These are phyloP conservation scores for Salisapilia sapeloensis DNA, from an alignment of 352 stramenopile species.

Conservation along the genomic window DNA sequence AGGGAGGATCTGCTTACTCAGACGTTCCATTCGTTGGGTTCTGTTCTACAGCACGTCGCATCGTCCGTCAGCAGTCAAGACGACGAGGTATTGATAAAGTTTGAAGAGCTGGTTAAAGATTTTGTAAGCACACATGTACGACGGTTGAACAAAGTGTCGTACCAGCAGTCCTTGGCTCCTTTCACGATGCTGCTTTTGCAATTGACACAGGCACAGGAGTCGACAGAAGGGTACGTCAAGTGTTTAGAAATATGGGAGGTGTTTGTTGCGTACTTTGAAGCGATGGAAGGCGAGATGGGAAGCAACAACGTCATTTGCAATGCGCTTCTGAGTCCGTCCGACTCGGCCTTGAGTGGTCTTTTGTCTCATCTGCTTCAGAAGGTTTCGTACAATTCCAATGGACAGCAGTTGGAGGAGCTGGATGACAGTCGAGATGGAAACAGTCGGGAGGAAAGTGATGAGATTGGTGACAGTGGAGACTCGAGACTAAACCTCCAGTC, in stretches of 20 bases:
- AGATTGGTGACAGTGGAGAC: conserved; percentile 20
- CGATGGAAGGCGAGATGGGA: conserved; percentile 49
- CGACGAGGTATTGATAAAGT: conserved; percentile 54
- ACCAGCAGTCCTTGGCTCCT: conserved; percentile 18
- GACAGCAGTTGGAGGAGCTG: conserved; percentile 41
- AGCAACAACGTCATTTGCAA: conserved; percentile 27
- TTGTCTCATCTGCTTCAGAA: conserved; percentile 68
- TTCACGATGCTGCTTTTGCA: conserved; percentile 41
- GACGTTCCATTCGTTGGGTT: conserved; percentile 27
- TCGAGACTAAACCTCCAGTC: conserved; percentile 24
- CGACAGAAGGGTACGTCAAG: conserved; percentile 58
- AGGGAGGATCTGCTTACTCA: conserved; percentile 32
- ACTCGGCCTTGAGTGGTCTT: conserved; percentile 45
- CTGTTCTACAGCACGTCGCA: conserved; percentile 25
- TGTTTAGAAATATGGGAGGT: conserved; percentile 71
- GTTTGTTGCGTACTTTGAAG: conserved; percentile 68
- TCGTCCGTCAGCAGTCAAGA: conserved; percentile 29
- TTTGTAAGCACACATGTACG: conserved; percentile 64
- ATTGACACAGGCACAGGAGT: conserved; percentile 52
- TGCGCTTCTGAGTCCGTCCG: conserved; percentile 38
- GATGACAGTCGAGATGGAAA: conserved; percentile 11
- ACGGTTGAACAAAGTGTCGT: conserved; percentile 39
- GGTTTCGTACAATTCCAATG: conserved; percentile 46
- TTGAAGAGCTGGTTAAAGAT: conserved; percentile 54
- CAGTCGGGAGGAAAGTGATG: conserved; percentile 5